Conservation (phyloP, 768 basidiomycete genomes). For the Punctularia strigosozonata region DNA sequence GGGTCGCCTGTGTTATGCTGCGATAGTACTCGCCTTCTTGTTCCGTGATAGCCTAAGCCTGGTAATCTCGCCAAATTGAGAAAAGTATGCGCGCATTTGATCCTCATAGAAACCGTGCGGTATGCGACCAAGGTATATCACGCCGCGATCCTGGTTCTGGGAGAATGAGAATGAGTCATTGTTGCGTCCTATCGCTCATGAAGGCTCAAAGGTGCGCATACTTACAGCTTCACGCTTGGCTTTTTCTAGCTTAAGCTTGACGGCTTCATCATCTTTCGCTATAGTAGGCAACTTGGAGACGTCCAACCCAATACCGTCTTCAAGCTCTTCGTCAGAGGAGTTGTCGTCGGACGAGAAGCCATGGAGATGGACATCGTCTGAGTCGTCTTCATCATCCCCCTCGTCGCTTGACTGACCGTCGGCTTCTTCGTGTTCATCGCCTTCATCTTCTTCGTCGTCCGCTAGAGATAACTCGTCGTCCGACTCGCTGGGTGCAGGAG, state of each 20-base stretch:
- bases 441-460: conserved; percentile 1
- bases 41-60: conserved; percentile 86
- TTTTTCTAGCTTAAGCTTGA: conserved; percentile 45
- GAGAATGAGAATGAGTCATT: conserved; percentile 1
- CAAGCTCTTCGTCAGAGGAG: conserved; percentile 76
- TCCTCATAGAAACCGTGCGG: conserved; percentile 98
- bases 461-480: neutral
- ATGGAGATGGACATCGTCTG: conserved; percentile 35
- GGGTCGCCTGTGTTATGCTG: too few species aligned
- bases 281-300: conserved; percentile 70
- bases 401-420: conserved; percentile 3
- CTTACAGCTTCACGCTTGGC: conserved; percentile 57
- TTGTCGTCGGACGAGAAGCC: conserved; percentile 73
- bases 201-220: conserved; percentile 6
- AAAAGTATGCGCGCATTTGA: conserved; percentile 84
- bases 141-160: conserved; percentile 63
- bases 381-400: conserved; percentile 21
- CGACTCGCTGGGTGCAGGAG: too few species aligned
- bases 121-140: conserved; percentile 80
- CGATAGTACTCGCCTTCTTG: conserved; percentile 51
- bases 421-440: conserved; percentile 6
- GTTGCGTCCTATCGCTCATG: neutral
- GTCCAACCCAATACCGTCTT: conserved; percentile 40
- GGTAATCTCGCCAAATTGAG: conserved; percentile 87
- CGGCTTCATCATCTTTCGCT: conserved; percentile 76